Percentiles rank a stretch among this genome's conserved stretches.
Evolutionary conservation across 116 monocot genomes (phyloP).

Genomic region (Dioscorea cayenensis): DNA sequence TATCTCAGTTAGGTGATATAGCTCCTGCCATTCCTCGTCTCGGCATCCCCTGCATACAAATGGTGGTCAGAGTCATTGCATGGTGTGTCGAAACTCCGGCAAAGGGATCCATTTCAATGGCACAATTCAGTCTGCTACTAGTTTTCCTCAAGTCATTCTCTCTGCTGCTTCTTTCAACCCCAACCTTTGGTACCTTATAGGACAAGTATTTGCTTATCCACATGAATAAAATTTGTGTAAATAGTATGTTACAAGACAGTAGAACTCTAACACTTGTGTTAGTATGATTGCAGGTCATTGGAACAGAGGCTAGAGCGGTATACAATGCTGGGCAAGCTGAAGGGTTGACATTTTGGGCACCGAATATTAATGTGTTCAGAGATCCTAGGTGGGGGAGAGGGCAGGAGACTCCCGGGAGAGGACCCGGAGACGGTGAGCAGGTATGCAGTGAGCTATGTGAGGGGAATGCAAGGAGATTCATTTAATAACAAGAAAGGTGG

Average conservation of each 20-base stretch:
- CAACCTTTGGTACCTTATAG: conserved; percentile 68
- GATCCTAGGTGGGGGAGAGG: conserved; percentile 97
- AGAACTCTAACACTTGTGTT: neutral
- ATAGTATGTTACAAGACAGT: too few species aligned
- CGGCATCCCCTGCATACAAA: conserved; percentile 62
- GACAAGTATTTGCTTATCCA: conserved; percentile 30
- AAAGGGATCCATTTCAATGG: conserved; percentile 51
- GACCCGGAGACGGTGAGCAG: conserved; percentile 59
- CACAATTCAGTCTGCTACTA: conserved; percentile 42
- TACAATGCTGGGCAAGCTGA: conserved; percentile 83
- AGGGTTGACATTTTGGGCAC: conserved; percentile 85
- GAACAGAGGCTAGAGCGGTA: conserved; percentile 64
- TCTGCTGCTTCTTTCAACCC: conserved; percentile 72
- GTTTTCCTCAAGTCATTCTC: conserved; percentile 87
- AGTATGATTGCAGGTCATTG: conserved; percentile 38
- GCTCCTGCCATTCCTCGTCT: conserved; percentile 67
- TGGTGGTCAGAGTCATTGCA: conserved; percentile 99
- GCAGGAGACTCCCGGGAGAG: conserved; percentile 94
- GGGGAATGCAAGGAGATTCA: conserved; percentile 79
- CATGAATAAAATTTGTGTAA: neutral
- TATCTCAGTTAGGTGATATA: conserved; percentile 65
- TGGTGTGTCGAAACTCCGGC: conserved; percentile 58
- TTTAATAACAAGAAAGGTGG: conserved; percentile 16
- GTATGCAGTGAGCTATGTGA: conserved; percentile 65
- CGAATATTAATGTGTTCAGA: conserved; percentile 84